phyloP scores from a whole-genome alignment of 257 asterid species.

The Rauvolfia tetraphylla region DNA sequence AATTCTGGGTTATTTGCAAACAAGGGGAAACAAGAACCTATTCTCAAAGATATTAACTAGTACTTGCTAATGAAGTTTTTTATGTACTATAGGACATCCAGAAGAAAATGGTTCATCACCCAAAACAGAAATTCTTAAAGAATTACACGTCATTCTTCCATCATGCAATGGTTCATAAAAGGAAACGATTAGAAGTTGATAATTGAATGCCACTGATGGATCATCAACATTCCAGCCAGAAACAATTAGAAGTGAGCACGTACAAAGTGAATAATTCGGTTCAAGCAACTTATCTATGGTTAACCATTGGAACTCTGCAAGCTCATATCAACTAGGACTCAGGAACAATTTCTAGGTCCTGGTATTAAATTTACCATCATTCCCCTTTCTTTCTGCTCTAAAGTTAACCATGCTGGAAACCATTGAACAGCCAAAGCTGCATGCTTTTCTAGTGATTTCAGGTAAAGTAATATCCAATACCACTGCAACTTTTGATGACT shows the following conservation, averaged over 20 bases:
- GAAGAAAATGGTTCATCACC: neutral
- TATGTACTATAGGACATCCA: neutral
- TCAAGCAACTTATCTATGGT: neutral
- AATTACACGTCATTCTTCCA: too few species aligned
- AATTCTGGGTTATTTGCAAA: neutral
- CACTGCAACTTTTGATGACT: neutral
- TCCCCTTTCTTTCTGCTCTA: neutral
- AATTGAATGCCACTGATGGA: neutral
- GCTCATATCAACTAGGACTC: neutral
- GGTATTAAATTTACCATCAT: neutral
- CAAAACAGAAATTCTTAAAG: too few species aligned
- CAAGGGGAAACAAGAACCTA: too few species aligned
- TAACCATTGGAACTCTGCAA: neutral
- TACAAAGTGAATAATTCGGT: neutral
- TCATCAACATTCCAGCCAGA: neutral
- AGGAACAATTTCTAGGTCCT: too few species aligned
- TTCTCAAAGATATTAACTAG: too few species aligned
- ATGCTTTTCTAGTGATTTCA: neutral
- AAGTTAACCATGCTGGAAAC: neutral
- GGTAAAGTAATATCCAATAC: neutral
- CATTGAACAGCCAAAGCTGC: neutral
- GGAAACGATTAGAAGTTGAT: too few species aligned
- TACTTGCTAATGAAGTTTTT: too few species aligned
- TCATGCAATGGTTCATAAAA: too few species aligned
- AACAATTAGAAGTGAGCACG: neutral